Conservation (phyloP, 2,329 filamentous ascomycete genomes). For the Parastagonospora nodorum region DNA sequence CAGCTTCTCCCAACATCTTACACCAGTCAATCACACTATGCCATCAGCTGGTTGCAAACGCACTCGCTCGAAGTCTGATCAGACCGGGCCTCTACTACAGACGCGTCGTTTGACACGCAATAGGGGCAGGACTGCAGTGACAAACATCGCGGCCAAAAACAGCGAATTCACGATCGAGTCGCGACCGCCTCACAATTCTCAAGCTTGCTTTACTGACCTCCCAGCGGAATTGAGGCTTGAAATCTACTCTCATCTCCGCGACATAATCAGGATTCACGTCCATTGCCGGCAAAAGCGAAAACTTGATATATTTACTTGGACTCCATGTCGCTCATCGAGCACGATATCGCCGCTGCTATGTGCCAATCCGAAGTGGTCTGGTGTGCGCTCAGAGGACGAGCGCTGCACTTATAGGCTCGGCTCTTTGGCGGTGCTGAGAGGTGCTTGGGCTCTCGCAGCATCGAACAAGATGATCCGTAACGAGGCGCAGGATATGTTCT, state of each 20-base stretch:
- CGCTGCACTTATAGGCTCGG: constrained; percentile 16
- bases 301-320: constrained; percentile 16
- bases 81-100: too few relatives aligned
- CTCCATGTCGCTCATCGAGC: constrained; percentile 14
- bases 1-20: too few relatives aligned
- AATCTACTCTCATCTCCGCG: constrained; percentile 19
- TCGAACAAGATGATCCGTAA: constrained; percentile 14
- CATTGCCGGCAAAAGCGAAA: constrained; percentile 1
- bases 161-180: too few relatives aligned
- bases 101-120: too few relatives aligned
- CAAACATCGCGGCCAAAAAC: too few relatives aligned
- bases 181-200: too few relatives aligned
- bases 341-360: constrained; percentile 17
- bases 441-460: constrained; percentile 12
- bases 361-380: constrained; percentile 30
- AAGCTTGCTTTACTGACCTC: too few relatives aligned
- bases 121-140: too few relatives aligned
- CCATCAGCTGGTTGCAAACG: too few relatives aligned
- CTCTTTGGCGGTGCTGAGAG: constrained; percentile 3
- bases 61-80: too few relatives aligned
- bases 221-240: constrained; percentile 1
- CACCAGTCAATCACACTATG: too few relatives aligned
- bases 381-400: constrained; percentile 17
- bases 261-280: constrained; percentile 17
- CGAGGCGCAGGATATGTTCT: constrained; percentile 14